Conservation (phyloP, 345 rosid species). For the Gynandropsis gynandra region DNA sequence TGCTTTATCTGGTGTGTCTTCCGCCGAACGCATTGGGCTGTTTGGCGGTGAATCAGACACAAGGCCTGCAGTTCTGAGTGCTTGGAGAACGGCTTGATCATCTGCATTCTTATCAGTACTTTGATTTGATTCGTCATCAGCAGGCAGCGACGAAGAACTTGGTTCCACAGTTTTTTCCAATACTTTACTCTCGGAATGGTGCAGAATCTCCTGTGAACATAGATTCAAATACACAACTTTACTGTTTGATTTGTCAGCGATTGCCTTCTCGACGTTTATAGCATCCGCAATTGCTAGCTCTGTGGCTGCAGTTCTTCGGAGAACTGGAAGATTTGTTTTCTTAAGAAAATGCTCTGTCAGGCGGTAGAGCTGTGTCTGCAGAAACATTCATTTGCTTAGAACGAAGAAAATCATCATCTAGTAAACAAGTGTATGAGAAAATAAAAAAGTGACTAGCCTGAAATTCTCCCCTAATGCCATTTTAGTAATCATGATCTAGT, state of each 20-base stretch:
- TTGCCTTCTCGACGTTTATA: slow-evolving; percentile 70
- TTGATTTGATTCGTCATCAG: slow-evolving; percentile 34
- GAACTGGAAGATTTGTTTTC: slow-evolving; percentile 56
- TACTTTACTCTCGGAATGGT: slow-evolving; percentile 33
- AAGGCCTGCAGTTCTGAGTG: slow-evolving; percentile 85
- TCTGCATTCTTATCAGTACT: slow-evolving; percentile 28
- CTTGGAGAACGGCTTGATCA: slow-evolving; percentile 48
- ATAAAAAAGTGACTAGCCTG: too few species aligned
- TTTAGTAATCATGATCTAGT: too few species aligned
- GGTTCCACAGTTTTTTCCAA: slow-evolving; percentile 36
- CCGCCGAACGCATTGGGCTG: slow-evolving; percentile 47
- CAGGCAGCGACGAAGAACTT: slow-evolving; percentile 27
- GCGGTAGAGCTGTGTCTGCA: slow-evolving; percentile 84
- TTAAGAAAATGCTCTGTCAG: slow-evolving; percentile 73
- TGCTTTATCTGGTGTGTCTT: slow-evolving; percentile 28
- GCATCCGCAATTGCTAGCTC: slow-evolving; percentile 99
- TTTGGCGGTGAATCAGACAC: slow-evolving; percentile 83
- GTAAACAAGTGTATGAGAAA: too few species aligned
- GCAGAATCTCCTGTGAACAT: slow-evolving; percentile 81
- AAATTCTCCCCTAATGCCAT: too few species aligned
- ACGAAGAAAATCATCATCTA: too few species aligned
- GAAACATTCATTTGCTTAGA: slow-evolving; percentile 14
- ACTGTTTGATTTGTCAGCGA: slow-evolving; percentile 78
- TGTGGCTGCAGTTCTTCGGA: slow-evolving; percentile 74
- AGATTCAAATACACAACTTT: slow-evolving; percentile 82